Evolutionary conservation across 257 asterid species (phyloP).

Genomic region (Rehmannia glutinosa): DNA sequence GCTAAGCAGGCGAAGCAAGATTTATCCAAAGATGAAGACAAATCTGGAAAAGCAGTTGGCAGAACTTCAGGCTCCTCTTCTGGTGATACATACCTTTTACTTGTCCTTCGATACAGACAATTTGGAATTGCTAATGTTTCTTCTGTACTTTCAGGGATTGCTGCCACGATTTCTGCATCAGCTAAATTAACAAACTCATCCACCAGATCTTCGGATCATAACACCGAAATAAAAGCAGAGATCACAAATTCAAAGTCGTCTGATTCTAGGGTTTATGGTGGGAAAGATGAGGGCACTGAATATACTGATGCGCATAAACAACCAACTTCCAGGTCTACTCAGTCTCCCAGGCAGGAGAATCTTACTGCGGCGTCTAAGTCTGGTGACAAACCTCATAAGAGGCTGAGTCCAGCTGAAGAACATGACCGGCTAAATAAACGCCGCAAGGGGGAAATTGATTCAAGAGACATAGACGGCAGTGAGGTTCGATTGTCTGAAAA

Average conservation of each 20-base stretch:
- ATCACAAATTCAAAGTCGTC: slow-evolving; percentile 37
- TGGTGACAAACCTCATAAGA: slow-evolving; percentile 69
- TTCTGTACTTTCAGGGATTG: slow-evolving; percentile 53
- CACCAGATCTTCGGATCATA: slow-evolving; percentile 46
- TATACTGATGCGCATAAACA: slow-evolving; percentile 50
- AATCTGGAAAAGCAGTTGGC: slow-evolving; percentile 52
- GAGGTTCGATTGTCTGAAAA: slow-evolving; percentile 67
- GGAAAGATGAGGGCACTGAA: slow-evolving; percentile 66
- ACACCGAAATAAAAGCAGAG: slow-evolving; percentile 54
- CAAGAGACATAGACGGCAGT: slow-evolving; percentile 57
- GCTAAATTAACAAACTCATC: slow-evolving; percentile 48
- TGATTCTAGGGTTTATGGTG: slow-evolving; percentile 49
- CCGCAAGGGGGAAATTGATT: slow-evolving; percentile 75
- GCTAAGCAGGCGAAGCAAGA: slow-evolving; percentile 79
- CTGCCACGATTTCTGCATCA: slow-evolving; percentile 30
- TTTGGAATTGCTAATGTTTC: slow-evolving; percentile 38
- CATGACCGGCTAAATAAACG: slow-evolving; percentile 83
- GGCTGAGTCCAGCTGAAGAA: slow-evolving; percentile 82
- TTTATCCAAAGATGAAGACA: slow-evolving; percentile 65
- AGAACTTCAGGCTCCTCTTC: slow-evolving; percentile 49
- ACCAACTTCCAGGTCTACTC: slow-evolving; percentile 50
- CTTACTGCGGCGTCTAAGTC: slow-evolving; percentile 42
- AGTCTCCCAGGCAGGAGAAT: no score
- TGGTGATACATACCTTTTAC: slow-evolving; percentile 24
- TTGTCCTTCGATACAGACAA: slow-evolving; percentile 27